phyloP scores from a whole-genome alignment of 1,139 yeast genomes.

The Arxiozyma heterogenica region DNA sequence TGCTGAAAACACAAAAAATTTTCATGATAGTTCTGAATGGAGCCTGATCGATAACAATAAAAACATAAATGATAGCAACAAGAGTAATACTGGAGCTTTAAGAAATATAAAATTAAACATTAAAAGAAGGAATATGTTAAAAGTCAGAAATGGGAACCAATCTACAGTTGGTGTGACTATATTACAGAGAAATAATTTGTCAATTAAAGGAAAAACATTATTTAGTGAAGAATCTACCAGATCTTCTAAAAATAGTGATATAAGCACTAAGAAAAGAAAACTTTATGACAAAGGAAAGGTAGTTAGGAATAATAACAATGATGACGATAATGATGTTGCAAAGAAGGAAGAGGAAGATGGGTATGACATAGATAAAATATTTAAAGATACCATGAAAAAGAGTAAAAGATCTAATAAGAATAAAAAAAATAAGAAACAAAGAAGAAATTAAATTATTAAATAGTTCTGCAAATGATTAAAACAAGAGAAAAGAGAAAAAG shows the following conservation, averaged over 20 bases:
- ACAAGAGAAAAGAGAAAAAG: not conserved
- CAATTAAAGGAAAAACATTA: slow-evolving; percentile 2
- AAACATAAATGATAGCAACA: not conserved
- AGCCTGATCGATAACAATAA: not conserved
- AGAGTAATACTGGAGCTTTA: no score
- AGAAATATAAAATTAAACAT: not conserved
- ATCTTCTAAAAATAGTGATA: not conserved
- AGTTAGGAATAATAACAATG: no score
- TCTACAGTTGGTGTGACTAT: slow-evolving; percentile 5
- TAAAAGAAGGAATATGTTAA: not conserved
- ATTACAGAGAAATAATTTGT: not conserved
- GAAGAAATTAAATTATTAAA: not conserved
- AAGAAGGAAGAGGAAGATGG: slow-evolving; percentile 7
- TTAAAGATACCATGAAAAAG: slow-evolving; percentile 9
- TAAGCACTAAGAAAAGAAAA: not conserved
- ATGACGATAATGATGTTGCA: not conserved
- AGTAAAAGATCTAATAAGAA: slow-evolving; percentile 1
- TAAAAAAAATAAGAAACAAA: slow-evolving; percentile 1
- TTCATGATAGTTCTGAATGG: slow-evolving; percentile 10
- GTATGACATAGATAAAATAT: slow-evolving; percentile 11
- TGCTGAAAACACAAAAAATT: slow-evolving; percentile 1
- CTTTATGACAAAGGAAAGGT: not conserved
- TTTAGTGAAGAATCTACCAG: slow-evolving; percentile 2
- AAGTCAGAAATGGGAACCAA: slow-evolving; percentile 1
- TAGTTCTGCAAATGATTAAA: no score